A percentile compares a stretch with the other conserved stretches of the same genome.
Evolutionary conservation across 164 flowering plant species (phyloP).

Genomic region (Stephania cephalantha): DNA sequence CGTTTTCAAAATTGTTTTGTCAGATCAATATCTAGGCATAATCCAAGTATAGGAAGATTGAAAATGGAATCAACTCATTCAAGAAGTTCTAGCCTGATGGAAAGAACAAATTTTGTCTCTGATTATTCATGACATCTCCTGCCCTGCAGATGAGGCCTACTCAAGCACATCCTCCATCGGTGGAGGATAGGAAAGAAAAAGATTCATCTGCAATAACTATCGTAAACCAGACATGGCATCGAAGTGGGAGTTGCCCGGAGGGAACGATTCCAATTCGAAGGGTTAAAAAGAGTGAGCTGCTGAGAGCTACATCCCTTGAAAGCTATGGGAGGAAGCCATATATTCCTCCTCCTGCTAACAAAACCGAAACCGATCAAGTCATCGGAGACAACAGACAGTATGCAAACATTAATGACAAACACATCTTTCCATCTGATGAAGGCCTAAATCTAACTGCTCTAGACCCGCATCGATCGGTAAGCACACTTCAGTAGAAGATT

Average conservation of each 20-base stretch:
- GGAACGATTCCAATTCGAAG: slow-evolving; percentile 55
- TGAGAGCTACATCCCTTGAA: slow-evolving; percentile 7
- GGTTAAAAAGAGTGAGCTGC: slow-evolving; percentile 7
- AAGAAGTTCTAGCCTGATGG: not conserved
- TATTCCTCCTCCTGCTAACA: not conserved
- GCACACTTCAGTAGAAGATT: not conserved
- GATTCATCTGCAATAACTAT: not conserved
- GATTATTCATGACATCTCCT: not conserved
- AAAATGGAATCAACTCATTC: not conserved
- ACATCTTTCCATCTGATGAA: too few relatives aligned
- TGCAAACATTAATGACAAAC: not conserved
- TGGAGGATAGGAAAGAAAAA: slow-evolving; percentile 1
- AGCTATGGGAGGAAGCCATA: slow-evolving; percentile 26
- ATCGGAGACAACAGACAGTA: not conserved
- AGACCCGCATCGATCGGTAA: slow-evolving; percentile 7
- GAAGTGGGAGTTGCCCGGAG: slow-evolving; percentile 48
- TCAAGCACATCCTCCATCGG: not conserved
- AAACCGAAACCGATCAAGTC: not conserved
- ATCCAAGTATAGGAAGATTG: not conserved
- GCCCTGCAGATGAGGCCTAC: slow-evolving; percentile 29
- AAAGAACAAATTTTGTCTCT: not conserved
- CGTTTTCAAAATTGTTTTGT: too few relatives aligned
- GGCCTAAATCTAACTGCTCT: too few relatives aligned
- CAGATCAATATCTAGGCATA: too few relatives aligned
- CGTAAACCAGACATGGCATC: slow-evolving; percentile 40